phyloP scores from a whole-genome alignment of 2,329 filamentous ascomycete species.

The Colletotrichum melonis region DNA sequence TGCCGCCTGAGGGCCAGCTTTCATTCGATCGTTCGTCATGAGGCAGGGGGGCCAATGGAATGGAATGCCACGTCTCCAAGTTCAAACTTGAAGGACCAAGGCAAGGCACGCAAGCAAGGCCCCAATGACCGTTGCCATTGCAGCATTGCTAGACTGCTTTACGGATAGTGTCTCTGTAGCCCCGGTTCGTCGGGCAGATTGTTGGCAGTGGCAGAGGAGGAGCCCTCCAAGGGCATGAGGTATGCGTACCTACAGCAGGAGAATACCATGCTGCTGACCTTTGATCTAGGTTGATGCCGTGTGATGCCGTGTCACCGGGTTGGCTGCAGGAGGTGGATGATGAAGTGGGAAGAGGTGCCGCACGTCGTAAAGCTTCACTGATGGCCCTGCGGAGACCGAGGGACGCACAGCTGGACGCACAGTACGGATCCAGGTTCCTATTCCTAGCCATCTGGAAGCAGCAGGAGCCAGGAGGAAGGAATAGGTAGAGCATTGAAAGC shows the following conservation, averaged over 20 bases:
- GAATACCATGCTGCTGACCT: background rate
- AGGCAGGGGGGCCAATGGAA: constrained; percentile 16
- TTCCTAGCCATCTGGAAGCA: background rate
- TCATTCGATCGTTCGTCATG: constrained; percentile 9
- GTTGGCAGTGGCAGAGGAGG: background rate
- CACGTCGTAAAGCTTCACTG: constrained; percentile 25
- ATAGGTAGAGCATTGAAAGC: background rate
- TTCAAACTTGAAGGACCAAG: background rate
- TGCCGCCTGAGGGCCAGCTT: background rate
- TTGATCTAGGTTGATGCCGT: constrained; percentile 22
- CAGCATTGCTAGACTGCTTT: background rate
- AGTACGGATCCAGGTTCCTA: background rate
- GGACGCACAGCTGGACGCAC: constrained; percentile 5
- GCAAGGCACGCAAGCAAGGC: background rate
- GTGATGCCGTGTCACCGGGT: background rate
- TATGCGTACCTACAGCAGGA: background rate
- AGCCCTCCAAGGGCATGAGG: background rate
- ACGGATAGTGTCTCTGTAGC: background rate
- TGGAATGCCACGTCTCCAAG: constrained; percentile 14
- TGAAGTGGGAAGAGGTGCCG: background rate
- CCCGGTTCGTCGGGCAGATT: constrained; percentile 4
- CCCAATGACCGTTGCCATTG: background rate
- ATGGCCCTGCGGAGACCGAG: constrained; percentile 27
- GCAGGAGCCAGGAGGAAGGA: background rate
- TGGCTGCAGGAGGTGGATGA: background rate